Conservation (phyloP, 208 protist species). For the Angomonas desouzai region DNA sequence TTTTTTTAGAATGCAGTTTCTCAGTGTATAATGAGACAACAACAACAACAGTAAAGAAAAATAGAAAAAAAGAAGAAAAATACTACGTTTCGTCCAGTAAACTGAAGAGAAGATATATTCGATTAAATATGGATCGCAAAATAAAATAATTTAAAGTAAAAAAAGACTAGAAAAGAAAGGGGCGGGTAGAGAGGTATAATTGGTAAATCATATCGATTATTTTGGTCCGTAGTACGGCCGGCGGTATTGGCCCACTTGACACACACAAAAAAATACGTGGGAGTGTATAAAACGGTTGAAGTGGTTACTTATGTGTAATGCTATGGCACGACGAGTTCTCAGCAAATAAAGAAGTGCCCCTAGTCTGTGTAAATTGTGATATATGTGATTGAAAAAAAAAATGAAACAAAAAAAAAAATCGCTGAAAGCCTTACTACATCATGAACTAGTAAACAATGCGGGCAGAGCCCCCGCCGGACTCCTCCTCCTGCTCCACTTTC, state of each 20-base stretch:
- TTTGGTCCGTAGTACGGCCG: too few relatives aligned
- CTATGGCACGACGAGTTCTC: background rate
- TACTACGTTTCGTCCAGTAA: too few relatives aligned
- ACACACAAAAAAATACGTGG: background rate
- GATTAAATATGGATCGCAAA: too few relatives aligned
- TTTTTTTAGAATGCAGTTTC: too few relatives aligned
- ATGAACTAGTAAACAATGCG: conserved; percentile 65
- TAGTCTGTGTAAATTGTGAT: background rate
- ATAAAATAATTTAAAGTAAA: conserved; percentile 9
- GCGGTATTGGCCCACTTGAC: background rate
- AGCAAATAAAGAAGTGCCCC: background rate
- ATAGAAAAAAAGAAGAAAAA: background rate
- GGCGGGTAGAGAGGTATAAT: too few relatives aligned
- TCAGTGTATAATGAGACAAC: background rate
- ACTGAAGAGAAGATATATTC: too few relatives aligned
- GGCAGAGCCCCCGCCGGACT: conserved; percentile 18
- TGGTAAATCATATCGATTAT: too few relatives aligned
- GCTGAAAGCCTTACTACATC: background rate
- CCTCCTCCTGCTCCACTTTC: conserved; percentile 35
- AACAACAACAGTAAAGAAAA: background rate
- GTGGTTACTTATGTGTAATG: background rate
- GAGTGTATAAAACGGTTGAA: background rate
- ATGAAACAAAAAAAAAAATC: conserved; percentile 16
- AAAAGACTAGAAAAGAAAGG: conserved; percentile 3
- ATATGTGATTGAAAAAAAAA: conserved; percentile 12